These are phyloP conservation scores for Monilinia fructigena DNA, from an alignment of 2,329 filamentous ascomycete genomes.

Conservation along the genomic window DNA sequence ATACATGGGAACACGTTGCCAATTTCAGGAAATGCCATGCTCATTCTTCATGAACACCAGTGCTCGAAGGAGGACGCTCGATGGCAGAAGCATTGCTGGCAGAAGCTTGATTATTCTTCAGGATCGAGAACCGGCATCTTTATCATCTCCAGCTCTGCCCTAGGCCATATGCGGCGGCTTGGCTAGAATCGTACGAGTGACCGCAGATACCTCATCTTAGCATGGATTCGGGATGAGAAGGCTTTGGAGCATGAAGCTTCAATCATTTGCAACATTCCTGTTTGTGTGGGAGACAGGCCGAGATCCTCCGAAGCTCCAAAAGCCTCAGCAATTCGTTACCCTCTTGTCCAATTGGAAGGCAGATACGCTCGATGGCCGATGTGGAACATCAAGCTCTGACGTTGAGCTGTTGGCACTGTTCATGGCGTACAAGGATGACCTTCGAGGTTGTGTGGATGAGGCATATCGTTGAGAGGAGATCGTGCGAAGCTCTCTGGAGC, in stretches of 20 bases:
- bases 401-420: conserved; percentile 41
- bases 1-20: conserved; percentile 93
- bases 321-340: conserved; percentile 76
- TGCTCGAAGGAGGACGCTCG: conserved; percentile 54
- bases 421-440: conserved; percentile 43
- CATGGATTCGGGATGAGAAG: conserved; percentile 76
- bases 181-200: conserved; percentile 88
- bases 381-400: conserved; percentile 43
- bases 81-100: conserved; percentile 48
- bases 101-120: conserved; percentile 63
- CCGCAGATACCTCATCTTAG: conserved; percentile 79
- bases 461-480: conserved; percentile 76
- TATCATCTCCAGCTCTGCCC: conserved; percentile 64
- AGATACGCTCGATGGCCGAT: conserved; percentile 76
- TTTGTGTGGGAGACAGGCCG: conserved; percentile 63
- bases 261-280: conserved; percentile 77
- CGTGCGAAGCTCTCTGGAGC: conserved; percentile 76
- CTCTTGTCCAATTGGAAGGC: conserved; percentile 85
- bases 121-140: conserved; percentile 50
- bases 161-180: conserved; percentile 80
- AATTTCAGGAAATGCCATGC: conserved; percentile 85
- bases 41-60: conserved; percentile 62
- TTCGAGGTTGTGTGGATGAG: conserved; percentile 48
- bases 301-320: conserved; percentile 49
- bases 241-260: conserved; percentile 84